Conservation (phyloP, 2,329 filamentous ascomycete species). For the Cercospora beticola region DNA sequence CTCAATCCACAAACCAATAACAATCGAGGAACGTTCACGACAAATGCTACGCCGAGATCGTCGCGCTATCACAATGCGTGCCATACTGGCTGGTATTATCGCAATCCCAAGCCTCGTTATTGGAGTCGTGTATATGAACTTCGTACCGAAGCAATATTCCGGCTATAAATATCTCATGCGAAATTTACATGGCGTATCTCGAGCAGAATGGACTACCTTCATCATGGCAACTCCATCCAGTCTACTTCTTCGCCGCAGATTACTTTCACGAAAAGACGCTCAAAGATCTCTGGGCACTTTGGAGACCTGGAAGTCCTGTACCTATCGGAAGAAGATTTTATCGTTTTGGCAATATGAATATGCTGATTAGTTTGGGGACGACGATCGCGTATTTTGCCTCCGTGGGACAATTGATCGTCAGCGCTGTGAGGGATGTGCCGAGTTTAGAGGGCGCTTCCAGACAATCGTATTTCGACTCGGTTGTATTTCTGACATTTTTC, state of each 20-base stretch:
- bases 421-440: neutral
- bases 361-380: neutral
- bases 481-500: neutral
- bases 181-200: neutral
- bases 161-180: neutral
- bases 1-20: neutral
- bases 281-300: neutral
- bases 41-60: neutral
- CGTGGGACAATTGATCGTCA: neutral
- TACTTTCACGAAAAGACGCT: neutral
- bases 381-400: neutral
- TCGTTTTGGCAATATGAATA: neutral
- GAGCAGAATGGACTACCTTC: neutral
- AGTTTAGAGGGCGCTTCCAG: neutral
- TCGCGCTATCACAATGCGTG: neutral
- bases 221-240: neutral
- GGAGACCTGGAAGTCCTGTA: neutral
- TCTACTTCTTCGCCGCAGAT: neutral
- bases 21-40: neutral
- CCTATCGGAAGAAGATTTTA: neutral
- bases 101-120: neutral
- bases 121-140: neutral
- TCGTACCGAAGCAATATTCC: neutral
- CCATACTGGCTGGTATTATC: neutral
- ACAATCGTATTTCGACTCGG: neutral